Evolutionary conservation across 768 basidiomycete genomes (phyloP), one percentile per base, ranked within the genome.

Genomic region (Lentinus tigrinus): DNA sequence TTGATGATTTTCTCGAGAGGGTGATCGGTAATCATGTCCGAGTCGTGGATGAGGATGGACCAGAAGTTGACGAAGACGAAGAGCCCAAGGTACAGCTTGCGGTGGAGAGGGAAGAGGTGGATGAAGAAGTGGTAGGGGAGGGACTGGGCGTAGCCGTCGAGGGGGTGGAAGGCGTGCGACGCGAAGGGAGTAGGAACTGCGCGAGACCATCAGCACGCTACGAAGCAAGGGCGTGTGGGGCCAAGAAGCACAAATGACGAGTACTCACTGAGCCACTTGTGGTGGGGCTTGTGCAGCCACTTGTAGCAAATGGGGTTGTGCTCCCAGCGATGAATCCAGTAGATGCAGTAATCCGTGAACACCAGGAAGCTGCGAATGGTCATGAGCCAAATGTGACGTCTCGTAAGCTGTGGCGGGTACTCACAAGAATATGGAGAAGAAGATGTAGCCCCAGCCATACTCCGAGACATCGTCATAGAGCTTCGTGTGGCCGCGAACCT

Each of bases 41-140:
- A 95, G 73, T 99, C 97, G 70, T 99, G 96, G 64, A 99, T 99
- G 59, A 97, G 81, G 71, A 98, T 95, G 60, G 78, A 86, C 97
- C 97, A 98, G 67, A 90, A 82, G 77, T 98, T 98, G 69, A 98
- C 92, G 53, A 90, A 80, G 39, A 93, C 87, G 71, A 98, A 98
- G 54, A 98, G 81, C 14, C 72, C 84, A 53, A 99, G 82, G 74
- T 93, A 97, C 47, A 93, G 66, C 59, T 79, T 75, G 58, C 93
- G 92, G 66, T 98, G 94, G 10, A 98, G 72, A 1, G 97, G 97
- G 77, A 98, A 93, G 42, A 96, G 17, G 77, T 88, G 92, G 63
- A 91, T 80, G 77, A 95, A 95, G 61, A 95, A 67, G 73, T 99
- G 97, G 70, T 98, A 98, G 2, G 97, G 97, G 4, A 98, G 73